Conservation (phyloP, 164 flowering plant genomes). For the Piper betle region DNA sequence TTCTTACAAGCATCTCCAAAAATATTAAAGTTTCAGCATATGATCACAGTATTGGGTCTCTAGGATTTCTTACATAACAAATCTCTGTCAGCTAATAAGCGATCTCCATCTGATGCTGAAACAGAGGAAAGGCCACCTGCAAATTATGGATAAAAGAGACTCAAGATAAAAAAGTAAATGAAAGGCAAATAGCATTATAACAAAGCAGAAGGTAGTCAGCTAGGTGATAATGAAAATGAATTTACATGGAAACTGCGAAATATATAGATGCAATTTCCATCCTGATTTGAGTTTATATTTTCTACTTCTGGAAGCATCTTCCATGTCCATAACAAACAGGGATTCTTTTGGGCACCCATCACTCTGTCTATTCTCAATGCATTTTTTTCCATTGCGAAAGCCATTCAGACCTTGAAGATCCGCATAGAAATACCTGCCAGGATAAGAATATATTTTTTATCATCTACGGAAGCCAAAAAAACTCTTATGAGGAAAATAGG, state of each 20-base stretch:
- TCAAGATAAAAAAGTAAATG: not conserved
- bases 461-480: not conserved
- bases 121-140: constrained; percentile 74
- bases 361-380: constrained; percentile 10
- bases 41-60: no score
- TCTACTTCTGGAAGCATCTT: constrained; percentile 15
- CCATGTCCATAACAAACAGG: constrained; percentile 23
- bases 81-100: constrained; percentile 11
- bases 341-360: constrained; percentile 14
- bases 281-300: constrained; percentile 48
- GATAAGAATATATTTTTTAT: constrained; percentile 2
- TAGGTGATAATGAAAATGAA: not conserved
- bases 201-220: not conserved
- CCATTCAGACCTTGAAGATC: constrained; percentile 32
- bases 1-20: no score
- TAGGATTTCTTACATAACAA: not conserved
- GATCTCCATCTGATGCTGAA: constrained; percentile 14
- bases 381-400: constrained; percentile 1
- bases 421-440: constrained; percentile 56
- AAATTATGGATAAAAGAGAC: not conserved
- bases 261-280: constrained; percentile 71
- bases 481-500: no score
- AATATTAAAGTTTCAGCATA: no score
- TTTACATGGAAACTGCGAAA: constrained; percentile 90
- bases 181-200: not conserved